These are phyloP conservation scores for Solanum chilense DNA, from an alignment of 257 asterid species.

Conservation along the genomic window DNA sequence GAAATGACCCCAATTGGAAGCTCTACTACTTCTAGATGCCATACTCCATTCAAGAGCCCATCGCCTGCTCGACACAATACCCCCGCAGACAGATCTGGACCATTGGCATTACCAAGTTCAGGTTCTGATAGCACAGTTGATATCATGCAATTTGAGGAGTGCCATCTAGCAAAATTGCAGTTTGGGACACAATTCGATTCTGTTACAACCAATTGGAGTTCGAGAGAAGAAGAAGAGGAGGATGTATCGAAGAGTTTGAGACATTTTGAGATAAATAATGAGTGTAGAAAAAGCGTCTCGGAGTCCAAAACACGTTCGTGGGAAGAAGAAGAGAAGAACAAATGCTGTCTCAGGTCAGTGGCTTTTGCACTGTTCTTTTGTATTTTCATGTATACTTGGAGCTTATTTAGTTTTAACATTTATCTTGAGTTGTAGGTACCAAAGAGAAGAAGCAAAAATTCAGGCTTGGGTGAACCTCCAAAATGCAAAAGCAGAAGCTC, in stretches of 20 bases:
- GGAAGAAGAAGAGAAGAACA: conserved; percentile 80
- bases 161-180: conserved; percentile 70
- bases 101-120: conserved; percentile 25
- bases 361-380: not conserved
- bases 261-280: conserved; percentile 71
- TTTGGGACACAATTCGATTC: conserved; percentile 45
- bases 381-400: not conserved
- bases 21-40: conserved; percentile 89
- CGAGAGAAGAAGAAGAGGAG: conserved; percentile 95
- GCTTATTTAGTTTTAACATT: not conserved
- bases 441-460: conserved; percentile 92
- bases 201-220: conserved; percentile 67
- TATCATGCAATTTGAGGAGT: conserved; percentile 54
- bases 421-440: conserved; percentile 43
- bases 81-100: conserved; percentile 79
- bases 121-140: conserved; percentile 32
- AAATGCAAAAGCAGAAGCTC: conserved; percentile 97
- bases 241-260: conserved; percentile 95
- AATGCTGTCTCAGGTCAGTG: conserved; percentile 70
- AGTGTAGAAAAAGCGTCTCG: conserved; percentile 47
- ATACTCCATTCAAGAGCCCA: conserved; percentile 65
- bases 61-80: conserved; percentile 91
- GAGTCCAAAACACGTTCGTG: conserved; percentile 50
- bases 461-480: conserved; percentile 98
- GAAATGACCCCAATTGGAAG: conserved; percentile 98